These are phyloP conservation scores for Mortierella claussenii DNA, from an alignment of 192 early-diverging fungal genomes.

Conservation along the genomic window DNA sequence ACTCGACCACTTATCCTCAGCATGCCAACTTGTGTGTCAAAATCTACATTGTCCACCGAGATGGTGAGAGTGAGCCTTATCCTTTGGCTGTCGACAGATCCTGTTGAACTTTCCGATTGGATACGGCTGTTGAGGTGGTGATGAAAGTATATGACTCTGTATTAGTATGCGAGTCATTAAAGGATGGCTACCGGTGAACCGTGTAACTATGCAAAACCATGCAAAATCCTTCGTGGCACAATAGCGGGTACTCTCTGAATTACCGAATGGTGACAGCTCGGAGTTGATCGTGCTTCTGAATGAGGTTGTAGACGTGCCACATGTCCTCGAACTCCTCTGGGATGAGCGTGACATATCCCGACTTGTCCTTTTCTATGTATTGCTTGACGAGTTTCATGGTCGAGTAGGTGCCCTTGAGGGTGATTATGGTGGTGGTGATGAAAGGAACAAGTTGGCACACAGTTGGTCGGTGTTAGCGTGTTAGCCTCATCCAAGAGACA, in stretches of 20 bases:
- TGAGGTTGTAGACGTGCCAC: slow-evolving; percentile 96
- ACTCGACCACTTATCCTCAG: slow-evolving; percentile 92
- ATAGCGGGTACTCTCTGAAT: neutral
- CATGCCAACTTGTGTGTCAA: slow-evolving; percentile 87
- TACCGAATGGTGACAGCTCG: slow-evolving; percentile 88
- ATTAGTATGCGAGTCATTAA: too few relatives aligned
- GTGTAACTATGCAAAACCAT: too few relatives aligned
- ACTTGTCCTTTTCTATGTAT: slow-evolving; percentile 69
- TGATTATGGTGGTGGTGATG: too few relatives aligned
- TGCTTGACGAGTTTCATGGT: slow-evolving; percentile 49
- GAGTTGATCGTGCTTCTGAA: slow-evolving; percentile 87
- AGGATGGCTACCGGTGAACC: too few relatives aligned
- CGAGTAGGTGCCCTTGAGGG: too few relatives aligned
- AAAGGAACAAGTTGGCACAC: too few relatives aligned
- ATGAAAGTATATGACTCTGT: too few relatives aligned
- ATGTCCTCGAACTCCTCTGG: slow-evolving; percentile 97
- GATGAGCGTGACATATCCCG: slow-evolving; percentile 83
- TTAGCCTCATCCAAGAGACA: too few relatives aligned
- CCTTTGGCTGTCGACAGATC: slow-evolving; percentile 85
- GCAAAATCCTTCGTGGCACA: neutral
- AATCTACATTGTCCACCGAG: slow-evolving; percentile 85
- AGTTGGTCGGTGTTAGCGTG: too few relatives aligned
- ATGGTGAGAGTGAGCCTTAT: slow-evolving; percentile 87
- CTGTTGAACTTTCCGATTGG: slow-evolving; percentile 88
- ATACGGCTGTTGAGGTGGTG: slow-evolving; percentile 69